Evolutionary conservation across 352 stramenopile genomes (phyloP).

Genomic region (Aphanomyces invadans): DNA sequence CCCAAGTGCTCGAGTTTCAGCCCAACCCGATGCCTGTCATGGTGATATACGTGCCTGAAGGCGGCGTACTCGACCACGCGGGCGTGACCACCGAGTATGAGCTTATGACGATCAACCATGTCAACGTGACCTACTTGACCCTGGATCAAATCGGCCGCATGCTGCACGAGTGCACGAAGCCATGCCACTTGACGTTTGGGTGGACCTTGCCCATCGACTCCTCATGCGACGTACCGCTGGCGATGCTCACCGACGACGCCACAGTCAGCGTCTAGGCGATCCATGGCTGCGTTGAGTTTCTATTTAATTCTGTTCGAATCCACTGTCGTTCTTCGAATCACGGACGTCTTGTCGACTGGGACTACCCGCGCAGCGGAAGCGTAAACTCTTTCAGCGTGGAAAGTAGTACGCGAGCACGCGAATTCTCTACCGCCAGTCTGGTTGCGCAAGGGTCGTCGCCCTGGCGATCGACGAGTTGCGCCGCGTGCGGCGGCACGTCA

Average conservation of each 20-base stretch:
- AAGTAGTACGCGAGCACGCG: no score
- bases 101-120: conserved; percentile 21
- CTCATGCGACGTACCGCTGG: neutral
- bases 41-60: neutral
- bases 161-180: conserved; percentile 10
- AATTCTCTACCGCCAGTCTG: no score
- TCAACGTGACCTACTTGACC: conserved; percentile 11
- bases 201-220: neutral
- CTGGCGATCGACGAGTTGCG: no score
- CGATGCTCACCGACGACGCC: neutral
- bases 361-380: no score
- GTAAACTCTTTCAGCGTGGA: no score
- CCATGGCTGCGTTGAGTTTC: no score
- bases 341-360: no score
- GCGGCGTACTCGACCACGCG: conserved; percentile 8
- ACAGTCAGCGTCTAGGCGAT: neutral
- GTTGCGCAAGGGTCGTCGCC: no score
- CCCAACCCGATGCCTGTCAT: conserved; percentile 8
- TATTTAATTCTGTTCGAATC: no score
- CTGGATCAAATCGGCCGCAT: conserved; percentile 21
- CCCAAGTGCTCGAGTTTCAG: conserved; percentile 17
- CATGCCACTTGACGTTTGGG: conserved; percentile 22
- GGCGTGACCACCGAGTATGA: conserved; percentile 20
- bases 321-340: no score
- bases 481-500: no score